Base-by-base conservation (phyloP, 495 filamentous ascomycete species). In the Penicillium goetzii region DNA sequence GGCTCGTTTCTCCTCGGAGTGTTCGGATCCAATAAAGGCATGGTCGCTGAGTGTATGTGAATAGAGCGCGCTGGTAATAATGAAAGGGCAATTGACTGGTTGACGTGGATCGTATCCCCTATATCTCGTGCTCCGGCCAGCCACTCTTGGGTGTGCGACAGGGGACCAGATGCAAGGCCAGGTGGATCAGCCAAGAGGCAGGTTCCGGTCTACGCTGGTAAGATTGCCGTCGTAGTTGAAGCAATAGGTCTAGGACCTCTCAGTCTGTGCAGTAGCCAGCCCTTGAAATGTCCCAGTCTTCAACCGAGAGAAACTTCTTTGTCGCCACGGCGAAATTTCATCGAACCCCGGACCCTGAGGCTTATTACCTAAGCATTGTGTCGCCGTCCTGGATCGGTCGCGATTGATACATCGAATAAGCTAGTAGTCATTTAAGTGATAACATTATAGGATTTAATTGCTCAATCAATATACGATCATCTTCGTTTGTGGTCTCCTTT, bases 261-360 rank as follows among this genome's bases (percentile, higher is more conserved):
- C 19, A 34, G 2, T 50, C 43, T 52, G 30, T 50, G 21, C 45
- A 59, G 47, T 21, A 25, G 43, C n/a, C 34, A 25, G 30, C 43
- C 40, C 28, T 32, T 59, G 23, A 33, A 50, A 14, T 54, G 32
- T 33, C 56, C 56, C 36, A 50, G 56, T 50, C 30, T 32, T 28
- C 32, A 33, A 40, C 40, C 34, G 47, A 45, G 30, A 56, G 28
- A 40, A 17, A 45, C 45, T 33, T 47, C 54, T 59, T 62, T 62
- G 43, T 70, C 58, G 68, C 68, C 65, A 68, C 68, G 60, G 62
- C 47, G 70, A 71, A 66, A 64, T 60, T 69, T 63, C 63, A 55
- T 47, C 45, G 36, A 45, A 43, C 52, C 58, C 40, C 68, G 56
- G 63, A 65, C 59, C 56, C 23, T 41, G 21, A 41, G 52, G 38